A percentile compares a stretch with the other conserved stretches of the same genome.
Conservation (phyloP, 2,329 filamentous ascomycete species). For the Penicillium crustosum region DNA sequence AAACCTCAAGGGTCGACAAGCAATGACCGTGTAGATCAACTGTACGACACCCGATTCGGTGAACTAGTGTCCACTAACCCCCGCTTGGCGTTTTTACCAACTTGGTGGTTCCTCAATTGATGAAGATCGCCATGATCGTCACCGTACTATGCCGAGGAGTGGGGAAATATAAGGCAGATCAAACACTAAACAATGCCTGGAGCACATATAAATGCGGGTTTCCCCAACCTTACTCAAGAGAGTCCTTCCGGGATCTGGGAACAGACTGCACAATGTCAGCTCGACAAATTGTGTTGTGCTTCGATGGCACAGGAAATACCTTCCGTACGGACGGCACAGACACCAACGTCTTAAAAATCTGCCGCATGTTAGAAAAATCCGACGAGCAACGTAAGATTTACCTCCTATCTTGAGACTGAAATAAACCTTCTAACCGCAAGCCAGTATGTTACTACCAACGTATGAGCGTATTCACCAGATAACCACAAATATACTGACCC, state of each 20-base stretch:
- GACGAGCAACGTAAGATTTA: conserved; percentile 24
- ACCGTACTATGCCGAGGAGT: not conserved
- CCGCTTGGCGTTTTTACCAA: not conserved
- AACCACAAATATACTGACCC: not conserved
- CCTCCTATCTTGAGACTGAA: no score
- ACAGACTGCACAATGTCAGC: not conserved
- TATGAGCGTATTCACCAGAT: not conserved
- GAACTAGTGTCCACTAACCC: not conserved
- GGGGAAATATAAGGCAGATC: not conserved
- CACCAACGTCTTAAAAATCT: conserved; percentile 46
- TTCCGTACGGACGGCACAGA: conserved; percentile 41
- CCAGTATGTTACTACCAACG: conserved; percentile 33
- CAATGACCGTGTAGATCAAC: not conserved
- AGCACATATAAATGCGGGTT: not conserved
- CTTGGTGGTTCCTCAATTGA: not conserved
- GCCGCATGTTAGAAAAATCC: conserved; percentile 39
- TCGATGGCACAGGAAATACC: conserved; percentile 45
- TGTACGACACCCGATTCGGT: not conserved
- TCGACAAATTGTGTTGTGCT: conserved; percentile 30
- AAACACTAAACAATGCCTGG: not conserved
- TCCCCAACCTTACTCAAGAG: not conserved
- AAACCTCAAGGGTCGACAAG: not conserved
- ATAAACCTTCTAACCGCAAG: not conserved
- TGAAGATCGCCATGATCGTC: conserved; percentile 5
- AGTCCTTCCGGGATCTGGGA: not conserved